Evolutionary conservation across 1,284 basidiomycete species (phyloP).

Genomic region (Melampsora larici-populina): DNA sequence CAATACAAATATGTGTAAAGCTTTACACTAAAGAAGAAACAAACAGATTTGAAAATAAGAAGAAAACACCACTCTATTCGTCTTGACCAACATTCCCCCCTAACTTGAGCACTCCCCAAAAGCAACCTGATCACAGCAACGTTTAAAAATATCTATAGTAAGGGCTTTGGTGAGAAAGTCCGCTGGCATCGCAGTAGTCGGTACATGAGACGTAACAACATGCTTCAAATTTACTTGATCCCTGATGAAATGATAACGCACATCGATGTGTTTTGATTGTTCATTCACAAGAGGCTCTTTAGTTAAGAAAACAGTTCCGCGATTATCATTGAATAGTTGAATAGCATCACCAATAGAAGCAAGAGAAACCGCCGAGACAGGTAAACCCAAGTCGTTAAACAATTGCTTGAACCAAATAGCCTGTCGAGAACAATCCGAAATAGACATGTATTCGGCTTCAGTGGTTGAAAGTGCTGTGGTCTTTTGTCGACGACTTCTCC

Average conservation of each 20-base stretch:
- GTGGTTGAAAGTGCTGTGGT: too few species aligned
- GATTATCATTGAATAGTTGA: too few species aligned
- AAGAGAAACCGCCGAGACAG: not conserved
- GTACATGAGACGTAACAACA: not conserved
- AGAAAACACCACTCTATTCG: too few species aligned
- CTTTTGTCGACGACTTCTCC: too few species aligned
- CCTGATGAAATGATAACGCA: not conserved
- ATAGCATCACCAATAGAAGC: not conserved
- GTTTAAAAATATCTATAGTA: not conserved
- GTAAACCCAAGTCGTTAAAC: not conserved
- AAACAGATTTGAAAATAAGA: too few species aligned
- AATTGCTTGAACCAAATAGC: not conserved
- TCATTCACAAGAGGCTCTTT: not conserved
- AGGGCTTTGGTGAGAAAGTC: not conserved
- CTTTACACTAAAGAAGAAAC: too few species aligned
- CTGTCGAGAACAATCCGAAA: not conserved
- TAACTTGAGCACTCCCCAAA: not conserved
- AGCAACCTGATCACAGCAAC: not conserved
- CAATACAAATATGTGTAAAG: too few species aligned
- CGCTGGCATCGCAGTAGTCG: not conserved
- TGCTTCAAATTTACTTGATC: not conserved
- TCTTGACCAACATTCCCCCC: too few species aligned
- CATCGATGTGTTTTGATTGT: slow-evolving; percentile 12
- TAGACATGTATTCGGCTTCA: too few species aligned
- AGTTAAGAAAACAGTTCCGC: not conserved